These are phyloP conservation scores for Hyaloscypha variabilis DNA, from an alignment of 495 filamentous ascomycete genomes.

Conservation along the genomic window DNA sequence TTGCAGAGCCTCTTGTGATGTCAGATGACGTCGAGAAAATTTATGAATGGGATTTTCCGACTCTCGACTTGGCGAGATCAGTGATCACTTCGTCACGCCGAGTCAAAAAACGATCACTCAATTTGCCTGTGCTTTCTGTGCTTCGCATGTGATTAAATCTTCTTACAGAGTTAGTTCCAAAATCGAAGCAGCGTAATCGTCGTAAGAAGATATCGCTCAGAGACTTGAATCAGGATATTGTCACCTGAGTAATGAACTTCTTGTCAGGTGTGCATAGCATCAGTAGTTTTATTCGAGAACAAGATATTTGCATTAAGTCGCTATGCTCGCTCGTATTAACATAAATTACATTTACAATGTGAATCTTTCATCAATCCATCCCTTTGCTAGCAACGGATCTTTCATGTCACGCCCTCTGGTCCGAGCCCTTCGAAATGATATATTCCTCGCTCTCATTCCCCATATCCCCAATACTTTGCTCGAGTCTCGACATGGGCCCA, in stretches of 20 bases:
- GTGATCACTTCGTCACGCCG: neutral
- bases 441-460: neutral
- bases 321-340: neutral
- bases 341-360: neutral
- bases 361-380: neutral
- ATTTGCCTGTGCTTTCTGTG: neutral
- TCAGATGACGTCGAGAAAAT: constrained; percentile 5
- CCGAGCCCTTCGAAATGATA: neutral
- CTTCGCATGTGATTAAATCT: neutral
- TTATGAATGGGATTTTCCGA: neutral
- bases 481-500: neutral
- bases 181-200: too few species aligned
- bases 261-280: too few species aligned
- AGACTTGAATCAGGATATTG: too few species aligned
- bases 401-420: neutral
- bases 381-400: neutral
- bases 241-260: too few species aligned
- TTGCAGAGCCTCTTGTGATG: neutral
- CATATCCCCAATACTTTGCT: neutral
- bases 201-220: too few species aligned
- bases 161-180: too few species aligned
- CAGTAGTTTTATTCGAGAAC: too few species aligned
- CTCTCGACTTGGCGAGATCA: neutral
- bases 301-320: neutral
- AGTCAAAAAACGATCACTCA: neutral